These are phyloP conservation scores for Chlorella sorokiniana DNA, from an alignment of 139 green algal species.

Conservation along the genomic window DNA sequence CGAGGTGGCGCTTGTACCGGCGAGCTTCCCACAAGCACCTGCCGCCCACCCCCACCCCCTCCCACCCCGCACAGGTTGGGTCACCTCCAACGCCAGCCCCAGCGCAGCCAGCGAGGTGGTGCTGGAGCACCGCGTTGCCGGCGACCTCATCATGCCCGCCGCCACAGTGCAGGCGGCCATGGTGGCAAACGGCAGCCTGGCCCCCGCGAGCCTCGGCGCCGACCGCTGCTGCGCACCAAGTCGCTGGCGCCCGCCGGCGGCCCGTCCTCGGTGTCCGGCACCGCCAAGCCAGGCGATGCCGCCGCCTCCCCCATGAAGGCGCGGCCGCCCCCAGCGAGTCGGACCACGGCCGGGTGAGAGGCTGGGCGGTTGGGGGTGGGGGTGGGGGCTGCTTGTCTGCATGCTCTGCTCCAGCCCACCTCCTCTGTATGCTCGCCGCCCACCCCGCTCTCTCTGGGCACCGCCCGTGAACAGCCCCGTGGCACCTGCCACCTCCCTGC, in stretches of 20 bases:
- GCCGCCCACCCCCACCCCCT: no score
- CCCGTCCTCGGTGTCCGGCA: not conserved
- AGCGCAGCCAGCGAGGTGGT: not conserved
- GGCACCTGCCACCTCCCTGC: no score
- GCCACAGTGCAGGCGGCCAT: not conserved
- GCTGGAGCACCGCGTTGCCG: slow-evolving; percentile 30
- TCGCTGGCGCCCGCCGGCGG: not conserved
- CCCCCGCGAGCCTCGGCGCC: not conserved
- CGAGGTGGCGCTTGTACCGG: not conserved
- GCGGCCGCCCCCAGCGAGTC: not conserved
- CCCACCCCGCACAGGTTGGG: slow-evolving; percentile 1
- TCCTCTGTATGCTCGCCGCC: no score
- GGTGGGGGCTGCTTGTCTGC: no score
- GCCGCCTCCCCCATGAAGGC: not conserved
- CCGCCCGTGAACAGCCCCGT: no score
- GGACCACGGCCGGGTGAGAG: not conserved
- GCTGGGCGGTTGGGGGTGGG: no score
- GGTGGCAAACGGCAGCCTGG: no score
- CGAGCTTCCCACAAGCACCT: no score
- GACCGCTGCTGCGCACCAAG: not conserved
- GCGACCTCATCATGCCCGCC: slow-evolving; percentile 13
- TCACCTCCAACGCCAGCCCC: slow-evolving; percentile 5
- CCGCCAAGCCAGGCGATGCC: not conserved
- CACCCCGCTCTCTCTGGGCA: no score
- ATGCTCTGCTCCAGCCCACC: no score